These are phyloP conservation scores for Graphilbum fragrans DNA, from an alignment of 2,329 filamentous ascomycete species.

Conservation along the genomic window DNA sequence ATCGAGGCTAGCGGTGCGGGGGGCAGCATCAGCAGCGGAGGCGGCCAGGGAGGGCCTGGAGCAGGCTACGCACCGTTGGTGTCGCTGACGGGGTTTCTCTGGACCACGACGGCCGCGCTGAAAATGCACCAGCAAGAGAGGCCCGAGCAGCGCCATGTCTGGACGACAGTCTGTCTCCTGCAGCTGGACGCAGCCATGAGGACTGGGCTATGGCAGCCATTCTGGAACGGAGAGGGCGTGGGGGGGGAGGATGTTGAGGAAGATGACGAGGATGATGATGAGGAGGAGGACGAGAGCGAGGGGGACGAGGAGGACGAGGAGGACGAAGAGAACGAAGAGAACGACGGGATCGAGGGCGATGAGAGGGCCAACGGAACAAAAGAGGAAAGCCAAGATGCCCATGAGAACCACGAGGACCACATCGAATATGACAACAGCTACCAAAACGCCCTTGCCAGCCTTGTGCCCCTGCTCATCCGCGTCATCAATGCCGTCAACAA, in stretches of 20 bases:
- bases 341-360: no score
- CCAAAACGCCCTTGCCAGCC: conserved; percentile 9
- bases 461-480: conserved; percentile 11
- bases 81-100: conserved; percentile 13
- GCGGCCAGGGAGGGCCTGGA: neutral
- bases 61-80: conserved; percentile 7
- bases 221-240: no score
- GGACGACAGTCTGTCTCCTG: conserved; percentile 15
- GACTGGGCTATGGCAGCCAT: no score
- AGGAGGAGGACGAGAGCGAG: no score
- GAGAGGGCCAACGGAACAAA: no score
- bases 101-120: conserved; percentile 11
- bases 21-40: neutral
- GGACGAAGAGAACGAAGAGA: neutral
- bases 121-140: conserved; percentile 12
- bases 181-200: conserved; percentile 15
- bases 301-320: no score
- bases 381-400: no score
- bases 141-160: conserved; percentile 8
- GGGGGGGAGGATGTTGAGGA: no score
- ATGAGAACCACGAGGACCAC: no score
- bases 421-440: no score
- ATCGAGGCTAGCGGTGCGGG: conserved; percentile 7
- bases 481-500: conserved; percentile 13
- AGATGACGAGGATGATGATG: no score